Conservation (phyloP, 225 moss, liverwort and hornwort species). For the Antitrichia curtipendula region DNA sequence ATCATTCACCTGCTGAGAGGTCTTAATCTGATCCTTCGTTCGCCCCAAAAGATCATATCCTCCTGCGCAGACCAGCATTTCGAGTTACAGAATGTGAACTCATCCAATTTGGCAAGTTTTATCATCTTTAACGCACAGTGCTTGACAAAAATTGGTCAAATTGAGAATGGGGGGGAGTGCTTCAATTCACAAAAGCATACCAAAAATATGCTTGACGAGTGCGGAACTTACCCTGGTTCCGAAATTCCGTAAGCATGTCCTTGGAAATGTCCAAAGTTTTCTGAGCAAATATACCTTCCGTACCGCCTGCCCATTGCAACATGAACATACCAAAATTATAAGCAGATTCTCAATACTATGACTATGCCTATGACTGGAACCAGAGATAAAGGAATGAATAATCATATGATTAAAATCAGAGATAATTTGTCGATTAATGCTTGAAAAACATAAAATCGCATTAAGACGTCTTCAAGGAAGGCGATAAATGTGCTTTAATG, state of each 20-base stretch:
- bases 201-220: background rate
- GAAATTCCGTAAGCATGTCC: conserved; percentile 42
- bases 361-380: background rate
- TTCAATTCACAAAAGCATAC: background rate
- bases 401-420: background rate
- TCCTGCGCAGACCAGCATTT: conserved; percentile 32
- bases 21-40: conserved; percentile 93
- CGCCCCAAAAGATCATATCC: conserved; percentile 93
- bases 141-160: background rate
- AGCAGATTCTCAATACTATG: background rate
- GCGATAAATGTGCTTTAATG: background rate
- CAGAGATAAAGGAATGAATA: background rate
- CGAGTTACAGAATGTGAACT: background rate
- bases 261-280: conserved; percentile 61
- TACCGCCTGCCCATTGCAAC: conserved; percentile 52
- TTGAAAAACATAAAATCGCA: background rate
- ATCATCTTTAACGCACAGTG: background rate
- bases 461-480: background rate
- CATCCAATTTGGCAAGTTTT: background rate
- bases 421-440: background rate
- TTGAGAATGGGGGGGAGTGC: background rate
- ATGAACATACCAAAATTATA: background rate
- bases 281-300: conserved; percentile 94
- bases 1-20: conserved; percentile 85
- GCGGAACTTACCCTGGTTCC: conserved; percentile 71